Percentiles rank a stretch among this genome's conserved stretches.
These are phyloP conservation scores for Cinchona pubescens DNA, from an alignment of 257 asterid species.

Conservation along the genomic window DNA sequence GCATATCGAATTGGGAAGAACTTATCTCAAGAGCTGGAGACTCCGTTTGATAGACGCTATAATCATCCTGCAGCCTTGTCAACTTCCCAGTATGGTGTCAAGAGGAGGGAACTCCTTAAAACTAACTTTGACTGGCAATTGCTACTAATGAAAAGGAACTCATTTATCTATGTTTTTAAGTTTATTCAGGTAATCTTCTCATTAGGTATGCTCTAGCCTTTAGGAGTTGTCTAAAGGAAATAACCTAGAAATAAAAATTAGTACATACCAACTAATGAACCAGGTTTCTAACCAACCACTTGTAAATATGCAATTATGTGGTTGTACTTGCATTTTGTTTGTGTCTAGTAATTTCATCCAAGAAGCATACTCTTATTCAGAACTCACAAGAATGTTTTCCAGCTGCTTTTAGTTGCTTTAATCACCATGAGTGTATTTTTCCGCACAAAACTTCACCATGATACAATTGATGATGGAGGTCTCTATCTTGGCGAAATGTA, in stretches of 20 bases:
- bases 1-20: conserved; percentile 59
- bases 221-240: background rate
- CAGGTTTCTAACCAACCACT: background rate
- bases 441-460: conserved; percentile 79
- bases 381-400: conserved; percentile 33
- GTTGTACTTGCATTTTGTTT: background rate
- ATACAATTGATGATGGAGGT: conserved; percentile 86
- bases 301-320: background rate
- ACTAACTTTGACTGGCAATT: conserved; percentile 78
- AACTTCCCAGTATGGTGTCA: conserved; percentile 69
- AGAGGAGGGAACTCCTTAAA: conserved; percentile 65
- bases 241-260: background rate
- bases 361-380: conserved; percentile 18
- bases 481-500: conserved; percentile 78
- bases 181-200: conserved; percentile 69
- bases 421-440: conserved; percentile 93
- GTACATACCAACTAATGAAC: background rate
- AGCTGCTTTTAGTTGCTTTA: conserved; percentile 83
- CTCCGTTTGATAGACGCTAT: conserved; percentile 77
- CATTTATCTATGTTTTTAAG: conserved; percentile 78
- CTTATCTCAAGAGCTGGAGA: conserved; percentile 54
- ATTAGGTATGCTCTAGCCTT: background rate
- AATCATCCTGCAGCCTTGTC: conserved; percentile 93
- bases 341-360: background rate
- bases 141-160: conserved; percentile 84